phyloP scores from a whole-genome alignment of 495 filamentous ascomycete species.

The Thermochaetoides thermophila region DNA sequence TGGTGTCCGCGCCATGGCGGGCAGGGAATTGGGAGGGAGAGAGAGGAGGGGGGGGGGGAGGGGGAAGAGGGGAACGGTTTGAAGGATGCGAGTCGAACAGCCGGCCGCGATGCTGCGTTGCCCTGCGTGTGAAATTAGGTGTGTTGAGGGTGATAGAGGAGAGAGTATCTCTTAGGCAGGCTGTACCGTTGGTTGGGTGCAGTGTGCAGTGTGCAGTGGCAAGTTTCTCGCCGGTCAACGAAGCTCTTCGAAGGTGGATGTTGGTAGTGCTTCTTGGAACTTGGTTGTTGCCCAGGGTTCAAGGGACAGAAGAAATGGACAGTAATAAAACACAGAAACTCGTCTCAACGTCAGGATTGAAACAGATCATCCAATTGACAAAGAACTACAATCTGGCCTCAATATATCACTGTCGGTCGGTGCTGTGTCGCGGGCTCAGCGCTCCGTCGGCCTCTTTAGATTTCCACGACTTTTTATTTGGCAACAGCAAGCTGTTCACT shows the following conservation, averaged over 20 bases:
- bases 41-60: too few relatives aligned
- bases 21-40: constrained; percentile 5
- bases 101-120: not conserved
- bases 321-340: not conserved
- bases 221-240: too few relatives aligned
- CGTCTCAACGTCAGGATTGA: constrained; percentile 3
- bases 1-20: constrained; percentile 28
- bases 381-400: not conserved
- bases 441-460: constrained; percentile 1
- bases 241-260: too few relatives aligned
- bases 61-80: not conserved
- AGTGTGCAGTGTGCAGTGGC: too few relatives aligned
- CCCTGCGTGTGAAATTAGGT: not conserved
- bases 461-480: not conserved
- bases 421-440: constrained; percentile 2
- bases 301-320: not conserved
- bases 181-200: too few relatives aligned
- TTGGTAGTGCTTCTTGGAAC: too few relatives aligned
- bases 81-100: not conserved
- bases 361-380: not conserved
- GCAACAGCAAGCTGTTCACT: constrained; percentile 17
- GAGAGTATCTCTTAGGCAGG: not conserved
- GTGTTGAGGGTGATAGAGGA: not conserved
- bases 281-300: not conserved
- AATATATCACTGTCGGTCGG: not conserved